Conservation (phyloP, 345 rosid species). For the Bruguiera gymnorhiza region DNA sequence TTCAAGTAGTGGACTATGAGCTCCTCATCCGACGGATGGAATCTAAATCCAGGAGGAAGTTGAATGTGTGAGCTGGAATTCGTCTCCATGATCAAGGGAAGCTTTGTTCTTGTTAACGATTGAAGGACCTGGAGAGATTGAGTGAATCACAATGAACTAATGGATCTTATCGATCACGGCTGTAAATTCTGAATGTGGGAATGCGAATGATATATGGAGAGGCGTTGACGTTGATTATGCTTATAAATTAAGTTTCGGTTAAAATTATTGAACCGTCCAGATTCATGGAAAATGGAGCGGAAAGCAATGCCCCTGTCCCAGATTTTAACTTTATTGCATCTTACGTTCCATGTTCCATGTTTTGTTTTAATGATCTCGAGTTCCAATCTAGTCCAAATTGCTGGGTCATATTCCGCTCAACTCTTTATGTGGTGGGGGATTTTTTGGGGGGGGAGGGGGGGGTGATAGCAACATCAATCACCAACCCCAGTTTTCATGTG, state of each 20-base stretch:
- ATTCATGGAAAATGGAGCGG: slow-evolving; percentile 14
- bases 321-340: background rate
- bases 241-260: background rate
- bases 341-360: background rate
- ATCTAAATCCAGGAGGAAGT: slow-evolving; percentile 50
- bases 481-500: no score
- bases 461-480: no score
- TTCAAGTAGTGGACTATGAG: slow-evolving; percentile 45
- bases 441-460: no score
- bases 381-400: no score
- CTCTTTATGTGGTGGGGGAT: no score
- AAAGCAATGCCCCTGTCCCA: slow-evolving; percentile 25
- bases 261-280: background rate
- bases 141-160: slow-evolving; percentile 2
- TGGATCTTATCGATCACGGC: slow-evolving; percentile 24
- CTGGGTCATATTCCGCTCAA: no score
- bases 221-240: slow-evolving; percentile 7
- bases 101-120: slow-evolving; percentile 14
- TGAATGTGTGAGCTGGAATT: slow-evolving; percentile 23
- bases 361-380: background rate
- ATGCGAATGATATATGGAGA: slow-evolving; percentile 24
- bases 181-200: background rate
- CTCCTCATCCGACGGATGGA: slow-evolving; percentile 50
- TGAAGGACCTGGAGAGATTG: slow-evolving; percentile 12
- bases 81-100: slow-evolving; percentile 24